phyloP scores from a whole-genome alignment of 2,329 filamentous ascomycete species.

The Monilinia polystroma region DNA sequence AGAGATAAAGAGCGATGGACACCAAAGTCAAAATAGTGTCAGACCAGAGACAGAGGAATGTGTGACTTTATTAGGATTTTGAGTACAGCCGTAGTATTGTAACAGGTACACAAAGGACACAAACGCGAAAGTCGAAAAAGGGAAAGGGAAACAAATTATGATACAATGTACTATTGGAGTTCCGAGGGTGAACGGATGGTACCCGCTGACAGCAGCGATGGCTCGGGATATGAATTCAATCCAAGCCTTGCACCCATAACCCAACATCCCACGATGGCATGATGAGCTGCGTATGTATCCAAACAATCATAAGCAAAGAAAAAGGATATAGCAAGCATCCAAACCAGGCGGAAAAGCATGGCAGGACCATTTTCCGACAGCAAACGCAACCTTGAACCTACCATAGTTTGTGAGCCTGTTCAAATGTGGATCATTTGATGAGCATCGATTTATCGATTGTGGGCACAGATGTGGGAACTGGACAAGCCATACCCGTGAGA shows the following conservation, averaged over 20 bases:
- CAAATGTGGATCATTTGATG: slow-evolving; percentile 11
- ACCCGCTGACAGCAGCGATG: slow-evolving; percentile 6
- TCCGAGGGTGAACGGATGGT: slow-evolving; percentile 3
- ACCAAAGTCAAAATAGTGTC: slow-evolving; percentile 25
- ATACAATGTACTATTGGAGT: not conserved
- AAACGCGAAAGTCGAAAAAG: slow-evolving; percentile 7
- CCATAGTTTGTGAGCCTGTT: not conserved
- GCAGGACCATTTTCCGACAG: not conserved
- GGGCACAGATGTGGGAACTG: slow-evolving; percentile 24
- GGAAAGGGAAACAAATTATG: slow-evolving; percentile 4
- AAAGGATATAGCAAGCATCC: not conserved
- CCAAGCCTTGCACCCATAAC: slow-evolving; percentile 17
- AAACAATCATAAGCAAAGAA: slow-evolving; percentile 9
- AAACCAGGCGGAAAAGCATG: not conserved
- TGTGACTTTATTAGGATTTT: not conserved
- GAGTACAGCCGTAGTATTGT: slow-evolving; percentile 14
- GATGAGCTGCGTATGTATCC: slow-evolving; percentile 1
- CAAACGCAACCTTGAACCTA: not conserved
- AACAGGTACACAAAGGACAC: slow-evolving; percentile 3
- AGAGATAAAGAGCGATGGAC: slow-evolving; percentile 32
- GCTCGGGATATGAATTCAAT: slow-evolving; percentile 11
- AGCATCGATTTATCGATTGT: slow-evolving; percentile 3
- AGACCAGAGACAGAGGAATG: slow-evolving; percentile 16
- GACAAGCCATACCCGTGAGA: slow-evolving; percentile 6
- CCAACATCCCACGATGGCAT: slow-evolving; percentile 1